Percentiles rank a stretch among this genome's conserved stretches.
These are phyloP conservation scores for Pseudocercospora fuligena DNA, from an alignment of 2,329 filamentous ascomycete genomes.

Conservation along the genomic window DNA sequence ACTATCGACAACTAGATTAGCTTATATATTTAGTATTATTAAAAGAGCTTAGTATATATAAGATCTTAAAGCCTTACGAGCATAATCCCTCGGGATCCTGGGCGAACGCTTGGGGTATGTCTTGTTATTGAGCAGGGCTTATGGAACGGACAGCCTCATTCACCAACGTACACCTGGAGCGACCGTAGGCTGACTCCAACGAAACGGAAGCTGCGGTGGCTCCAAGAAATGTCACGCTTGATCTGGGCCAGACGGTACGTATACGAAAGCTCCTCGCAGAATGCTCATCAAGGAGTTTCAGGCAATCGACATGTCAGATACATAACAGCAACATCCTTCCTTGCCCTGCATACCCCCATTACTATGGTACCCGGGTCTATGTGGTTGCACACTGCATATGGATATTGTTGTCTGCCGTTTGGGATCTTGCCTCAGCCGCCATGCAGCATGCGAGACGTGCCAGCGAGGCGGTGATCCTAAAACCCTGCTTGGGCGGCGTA, in stretches of 20 bases:
- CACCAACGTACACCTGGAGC: neutral
- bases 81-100: neutral
- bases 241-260: neutral
- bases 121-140: neutral
- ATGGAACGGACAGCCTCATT: slow-evolving; percentile 2
- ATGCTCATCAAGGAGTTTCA: neutral
- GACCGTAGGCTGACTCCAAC: neutral
- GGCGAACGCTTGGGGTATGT: slow-evolving; percentile 8
- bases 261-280: neutral
- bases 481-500: neutral
- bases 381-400: slow-evolving; percentile 2
- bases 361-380: neutral
- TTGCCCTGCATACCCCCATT: slow-evolving; percentile 3
- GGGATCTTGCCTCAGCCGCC: neutral
- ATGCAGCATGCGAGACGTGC: slow-evolving; percentile 3
- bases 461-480: neutral
- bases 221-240: neutral
- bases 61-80: slow-evolving; percentile 3
- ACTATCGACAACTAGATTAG: neutral
- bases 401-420: slow-evolving; percentile 5
- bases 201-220: neutral
- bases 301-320: neutral
- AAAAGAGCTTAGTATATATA: neutral
- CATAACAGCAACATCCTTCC: slow-evolving; percentile 1
- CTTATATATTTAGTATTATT: neutral